Conservation (phyloP, 2,329 filamentous ascomycete genomes). For the Ceratocystis alfenasii region DNA sequence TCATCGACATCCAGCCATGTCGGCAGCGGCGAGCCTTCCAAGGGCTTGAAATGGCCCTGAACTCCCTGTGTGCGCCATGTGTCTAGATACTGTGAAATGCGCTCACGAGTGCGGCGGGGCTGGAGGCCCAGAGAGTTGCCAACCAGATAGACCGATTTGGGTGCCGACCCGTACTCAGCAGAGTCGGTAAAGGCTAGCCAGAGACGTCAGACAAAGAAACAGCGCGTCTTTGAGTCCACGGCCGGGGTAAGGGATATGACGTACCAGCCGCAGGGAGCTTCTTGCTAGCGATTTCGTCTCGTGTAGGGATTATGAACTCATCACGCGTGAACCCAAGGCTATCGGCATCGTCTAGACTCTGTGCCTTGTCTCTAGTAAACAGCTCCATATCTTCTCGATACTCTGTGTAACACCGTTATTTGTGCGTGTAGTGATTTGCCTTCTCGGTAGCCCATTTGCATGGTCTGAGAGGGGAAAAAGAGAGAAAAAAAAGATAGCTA, state of each 20-base stretch:
- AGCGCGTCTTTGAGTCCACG: neutral
- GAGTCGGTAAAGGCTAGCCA: slow-evolving; percentile 15
- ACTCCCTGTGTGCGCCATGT: slow-evolving; percentile 74
- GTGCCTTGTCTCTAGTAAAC: slow-evolving; percentile 20
- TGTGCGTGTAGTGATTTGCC: neutral
- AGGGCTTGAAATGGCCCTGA: slow-evolving; percentile 61
- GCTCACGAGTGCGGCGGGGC: slow-evolving; percentile 47
- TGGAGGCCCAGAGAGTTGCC: slow-evolving; percentile 84
- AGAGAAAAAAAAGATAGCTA: neutral
- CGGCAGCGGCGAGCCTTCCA: slow-evolving; percentile 52
- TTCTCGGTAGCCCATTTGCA: neutral
- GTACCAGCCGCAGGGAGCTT: slow-evolving; percentile 25
- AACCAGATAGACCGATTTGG: slow-evolving; percentile 59
- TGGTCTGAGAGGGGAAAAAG: neutral
- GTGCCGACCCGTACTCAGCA: slow-evolving; percentile 5
- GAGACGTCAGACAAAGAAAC: slow-evolving; percentile 4
- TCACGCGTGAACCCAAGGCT: slow-evolving; percentile 43
- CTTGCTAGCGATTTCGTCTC: slow-evolving; percentile 27
- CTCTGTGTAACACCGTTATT: neutral
- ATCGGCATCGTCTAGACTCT: slow-evolving; percentile 43
- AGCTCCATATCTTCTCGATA: neutral
- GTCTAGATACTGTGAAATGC: slow-evolving; percentile 55
- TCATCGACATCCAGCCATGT: slow-evolving; percentile 66
- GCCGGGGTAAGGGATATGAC: slow-evolving; percentile 7
- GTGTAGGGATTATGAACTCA: slow-evolving; percentile 59